Conservation (phyloP, 495 filamentous ascomycete genomes). For the Viridothelium virens region DNA sequence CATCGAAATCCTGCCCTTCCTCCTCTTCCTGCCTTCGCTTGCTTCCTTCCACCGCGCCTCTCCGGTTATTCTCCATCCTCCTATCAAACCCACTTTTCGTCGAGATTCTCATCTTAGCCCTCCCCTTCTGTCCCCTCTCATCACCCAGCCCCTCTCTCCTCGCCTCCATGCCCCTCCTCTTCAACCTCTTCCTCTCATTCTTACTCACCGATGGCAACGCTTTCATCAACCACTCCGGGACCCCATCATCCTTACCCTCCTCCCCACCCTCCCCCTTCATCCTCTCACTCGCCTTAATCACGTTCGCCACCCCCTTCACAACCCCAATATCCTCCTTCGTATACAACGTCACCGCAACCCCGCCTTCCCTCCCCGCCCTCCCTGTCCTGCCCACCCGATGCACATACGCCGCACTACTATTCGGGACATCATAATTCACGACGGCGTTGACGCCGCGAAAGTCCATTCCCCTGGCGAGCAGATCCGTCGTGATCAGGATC, state of each 20-base stretch:
- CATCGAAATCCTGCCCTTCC: constrained; percentile 25
- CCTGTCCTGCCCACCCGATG: constrained; percentile 91
- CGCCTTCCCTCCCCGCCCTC: constrained; percentile 76
- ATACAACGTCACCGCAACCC: constrained; percentile 88
- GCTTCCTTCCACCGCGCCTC: constrained; percentile 64
- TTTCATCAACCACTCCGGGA: constrained; percentile 86
- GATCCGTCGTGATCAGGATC: constrained; percentile 91
- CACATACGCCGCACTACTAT: constrained; percentile 77
- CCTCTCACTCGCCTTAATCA: constrained; percentile 78
- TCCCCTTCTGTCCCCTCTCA: constrained; percentile 38
- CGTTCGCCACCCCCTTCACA: constrained; percentile 85
- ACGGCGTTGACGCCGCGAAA: constrained; percentile 89
- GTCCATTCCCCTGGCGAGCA: constrained; percentile 84
- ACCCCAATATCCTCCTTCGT: constrained; percentile 90
- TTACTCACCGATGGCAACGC: constrained; percentile 75
- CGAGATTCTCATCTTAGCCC: constrained; percentile 58
- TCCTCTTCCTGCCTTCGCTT: constrained; percentile 49
- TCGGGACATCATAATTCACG: constrained; percentile 94
- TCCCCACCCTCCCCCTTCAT: constrained; percentile 8
- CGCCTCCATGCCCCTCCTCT: constrained; percentile 72
- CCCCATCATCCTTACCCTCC: constrained; percentile 37
- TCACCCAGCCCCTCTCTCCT: constrained; percentile 39
- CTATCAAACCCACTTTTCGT: constrained; percentile 89
- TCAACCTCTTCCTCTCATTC: constrained; percentile 72
- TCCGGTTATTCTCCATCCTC: constrained; percentile 64